Percentiles rank a stretch among this genome's conserved stretches.
phyloP scores from a whole-genome alignment of 345 rosid genomes.

The Sonneratia caseolaris region DNA sequence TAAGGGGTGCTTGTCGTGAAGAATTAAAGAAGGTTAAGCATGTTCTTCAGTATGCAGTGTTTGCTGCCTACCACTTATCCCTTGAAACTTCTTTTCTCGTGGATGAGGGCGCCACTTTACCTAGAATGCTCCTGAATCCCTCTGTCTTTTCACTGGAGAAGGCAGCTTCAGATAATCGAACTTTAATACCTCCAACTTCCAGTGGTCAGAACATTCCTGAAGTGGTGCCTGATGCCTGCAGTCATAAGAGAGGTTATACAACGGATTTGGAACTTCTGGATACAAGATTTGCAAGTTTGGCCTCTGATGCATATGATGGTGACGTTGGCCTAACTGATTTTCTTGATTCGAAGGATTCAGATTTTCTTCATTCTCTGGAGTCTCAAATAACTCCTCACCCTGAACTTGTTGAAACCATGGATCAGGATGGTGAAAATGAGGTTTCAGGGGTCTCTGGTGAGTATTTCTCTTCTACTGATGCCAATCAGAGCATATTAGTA shows the following conservation, averaged over 20 bases:
- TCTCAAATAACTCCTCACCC: background rate
- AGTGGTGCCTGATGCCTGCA: constrained; percentile 11
- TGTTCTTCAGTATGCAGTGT: constrained; percentile 80
- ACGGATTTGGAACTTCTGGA: constrained; percentile 3
- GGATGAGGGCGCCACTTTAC: constrained; percentile 97
- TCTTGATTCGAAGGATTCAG: constrained; percentile 14
- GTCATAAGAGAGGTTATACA: background rate
- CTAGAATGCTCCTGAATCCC: constrained; percentile 39
- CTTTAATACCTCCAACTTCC: constrained; percentile 21
- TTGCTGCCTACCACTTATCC: constrained; percentile 94
- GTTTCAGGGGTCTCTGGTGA: constrained; percentile 47
- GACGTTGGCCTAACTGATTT: constrained; percentile 22
- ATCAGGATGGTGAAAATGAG: constrained; percentile 35
- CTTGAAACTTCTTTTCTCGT: constrained; percentile 97
- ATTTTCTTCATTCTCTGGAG: background rate
- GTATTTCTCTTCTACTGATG: constrained; percentile 65
- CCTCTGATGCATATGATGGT: constrained; percentile 17
- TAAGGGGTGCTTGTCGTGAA: constrained; percentile 64
- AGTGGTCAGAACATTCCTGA: constrained; percentile 6
- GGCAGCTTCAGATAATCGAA: constrained; percentile 25
- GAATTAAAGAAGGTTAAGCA: constrained; percentile 93
- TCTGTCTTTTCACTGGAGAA: constrained; percentile 34
- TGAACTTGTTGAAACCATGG: constrained; percentile 4
- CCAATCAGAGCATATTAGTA: constrained; percentile 83
- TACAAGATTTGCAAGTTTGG: constrained; percentile 23